Base-by-base conservation (phyloP, 768 basidiomycete species). In the Hortiboletus campestris region DNA sequence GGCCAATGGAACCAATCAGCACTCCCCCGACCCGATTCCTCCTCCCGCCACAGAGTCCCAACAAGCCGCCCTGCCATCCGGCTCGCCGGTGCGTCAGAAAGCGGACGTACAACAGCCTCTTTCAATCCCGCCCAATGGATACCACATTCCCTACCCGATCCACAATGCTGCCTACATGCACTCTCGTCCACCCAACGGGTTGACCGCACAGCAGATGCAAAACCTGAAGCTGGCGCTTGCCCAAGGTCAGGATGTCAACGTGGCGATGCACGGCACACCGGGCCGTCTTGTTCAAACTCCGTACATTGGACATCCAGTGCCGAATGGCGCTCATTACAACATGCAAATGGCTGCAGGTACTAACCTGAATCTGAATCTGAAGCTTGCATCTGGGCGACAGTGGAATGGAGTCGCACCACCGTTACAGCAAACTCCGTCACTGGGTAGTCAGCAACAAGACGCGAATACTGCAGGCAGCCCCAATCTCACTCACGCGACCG, bases 151-250 rank as follows among this genome's bases (percentile, higher is more conserved):
- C 8, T 74, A 69, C 49, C 61, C 69, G 64, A 64, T 77, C 45
- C 53, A 73, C 11, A 75, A 71, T 46, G 61, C 71, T 7, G 65
- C 67, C 49, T 70, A 63, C 63, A 70, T 70, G 71, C 74, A 63
- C 42, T 63, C 58, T 45, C 73, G 72, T 48, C 76, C 74, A 44
- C 70, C 71, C 5, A 75, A 73, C 42, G 73, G 74, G 2, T 66
- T 87, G 44, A 81, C 75, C 34, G 55, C 73, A 19, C 86, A 87
- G 56, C 84, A 86, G 62, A 73, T 86, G 67, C 83, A 85, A 66
- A 78, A 74, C 51, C 62, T 86, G 40, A 85, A 86, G 69, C 71
- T 79, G 10, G 82, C 79, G 4, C 80, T 85, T 55, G 79, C 78
- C 35, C 72, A 70, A 50, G 70, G 67, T 17, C 75, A 74, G 55